Base-by-base conservation (phyloP, 805 yeast genomes). In the Starmerella bombicola region DNA sequence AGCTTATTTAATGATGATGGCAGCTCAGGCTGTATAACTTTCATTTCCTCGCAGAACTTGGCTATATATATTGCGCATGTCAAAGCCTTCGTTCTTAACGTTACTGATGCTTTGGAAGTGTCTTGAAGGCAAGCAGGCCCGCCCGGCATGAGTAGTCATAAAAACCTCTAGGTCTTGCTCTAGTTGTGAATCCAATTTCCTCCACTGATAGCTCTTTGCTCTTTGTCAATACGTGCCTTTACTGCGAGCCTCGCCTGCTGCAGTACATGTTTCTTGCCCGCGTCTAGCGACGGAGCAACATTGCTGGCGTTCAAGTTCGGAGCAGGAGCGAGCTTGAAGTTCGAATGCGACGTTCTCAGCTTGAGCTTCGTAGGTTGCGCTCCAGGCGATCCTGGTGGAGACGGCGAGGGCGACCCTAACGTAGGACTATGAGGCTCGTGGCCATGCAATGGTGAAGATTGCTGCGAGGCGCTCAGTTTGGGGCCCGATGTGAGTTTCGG, bases 181-280 rank as follows among this genome's bases (percentile, higher is more conserved):
- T 24, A 24, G 13, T 33, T 8, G 21, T 8, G 10, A n/a, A 20
- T 19, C 26, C 19, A 20, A 6, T 20, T 36, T 6, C 15, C n/a
- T 9, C 19, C 35, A 20, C 18, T 36, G 9, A 43, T 13, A 2
- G 37, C 41, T 3, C 32, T 28, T 39, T 40, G 41, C 30, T 53
- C 56, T 18, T 50, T 46, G 19, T 50, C 53, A 9, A 53, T 36
- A 9, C 56, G 48, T 2, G 52, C 47, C 26, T 38, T 39, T 3
- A 53, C 56, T 2, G 56, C 56, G 17, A 45, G 38, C 15, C 56
- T 48, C 13, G 56, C 54, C 35, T 53, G 56, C 21, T 48, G 47
- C 15, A 53, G 44, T 6, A 53, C 30, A n/a, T 46, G 45, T 23
- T 48, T 50, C 23, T 43, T 41, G 24, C 47, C 47, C 5, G 51